Evolutionary conservation across 73 alveolate genomes (phyloP), one percentile per base, ranked within the genome.

Genomic region (Paraurostyla sp.): DNA sequence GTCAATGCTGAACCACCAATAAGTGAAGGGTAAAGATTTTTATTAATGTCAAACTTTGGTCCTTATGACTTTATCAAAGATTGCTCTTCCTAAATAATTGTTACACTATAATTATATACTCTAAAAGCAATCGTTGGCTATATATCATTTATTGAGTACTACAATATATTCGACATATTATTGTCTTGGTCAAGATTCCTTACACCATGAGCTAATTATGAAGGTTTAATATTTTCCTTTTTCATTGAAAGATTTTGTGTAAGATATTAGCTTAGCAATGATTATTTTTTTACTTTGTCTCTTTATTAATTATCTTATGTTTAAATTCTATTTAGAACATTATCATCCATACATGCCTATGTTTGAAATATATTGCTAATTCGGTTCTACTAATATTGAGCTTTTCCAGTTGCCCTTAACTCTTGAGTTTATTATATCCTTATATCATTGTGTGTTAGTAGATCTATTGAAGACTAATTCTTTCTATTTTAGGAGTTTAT

Each of bases 1-100:
- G 41, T 65, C 3, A 65, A 58, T 16, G 9, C 25, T 65, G 35
- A 23, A 11, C 82, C 82, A 11, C 82, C 82, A 18, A 38, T 38
- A 3, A 65, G 32, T 15, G 42, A 11, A 22, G 82, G 82, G 36
- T 65, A 65, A 1, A 65, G 82, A 65, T 65, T 65, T 38, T 65
- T 65, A 22, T 38, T 65, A 15, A 65, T 65, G 25, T 65, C 82
- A 65, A 65, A 65, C 41, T 65, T 65, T 1, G 7, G 32, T 2
- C 82, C 82, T 20, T 65, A 9, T 2, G 35, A 18, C 36, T 65
- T 65, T 7, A 65, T 65, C 0, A 13, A 6, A 6, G 35, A 11
- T 38, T 65, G 58, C 25, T 65, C 9, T 38, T 65, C 82, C 82
- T 65, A 65, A 4, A 65, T 13, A 36, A 40, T 18, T 1, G 18